phyloP scores from a whole-genome alignment of 2,329 filamentous ascomycete species.

The Dendrostoma leiphaemia region DNA sequence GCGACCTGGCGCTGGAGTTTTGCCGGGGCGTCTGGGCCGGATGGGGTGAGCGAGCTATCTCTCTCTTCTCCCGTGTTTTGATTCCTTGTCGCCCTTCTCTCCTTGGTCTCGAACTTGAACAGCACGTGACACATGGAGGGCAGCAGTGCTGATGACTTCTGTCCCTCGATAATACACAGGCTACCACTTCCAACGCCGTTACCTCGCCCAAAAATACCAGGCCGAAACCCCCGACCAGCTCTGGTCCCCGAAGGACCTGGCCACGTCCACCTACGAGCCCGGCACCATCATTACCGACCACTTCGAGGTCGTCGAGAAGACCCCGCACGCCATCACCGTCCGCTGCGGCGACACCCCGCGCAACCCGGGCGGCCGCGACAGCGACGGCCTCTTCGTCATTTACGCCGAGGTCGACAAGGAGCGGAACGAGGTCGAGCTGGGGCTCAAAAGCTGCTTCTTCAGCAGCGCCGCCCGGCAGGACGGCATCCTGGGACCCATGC shows the following conservation, averaged over 20 bases:
- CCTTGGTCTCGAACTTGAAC: no score
- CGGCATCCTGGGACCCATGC: constrained; percentile 33
- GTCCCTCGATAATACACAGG: constrained; percentile 33
- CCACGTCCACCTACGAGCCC: constrained; percentile 54
- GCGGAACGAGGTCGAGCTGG: constrained; percentile 59
- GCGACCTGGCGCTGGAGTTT: constrained; percentile 60
- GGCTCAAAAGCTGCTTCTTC: constrained; percentile 64
- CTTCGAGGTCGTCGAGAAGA: constrained; percentile 69
- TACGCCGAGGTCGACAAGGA: constrained; percentile 58
- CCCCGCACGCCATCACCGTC: constrained; percentile 56
- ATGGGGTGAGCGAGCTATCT: constrained; percentile 60
- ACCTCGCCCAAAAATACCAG: constrained; percentile 58
- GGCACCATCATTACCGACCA: constrained; percentile 68
- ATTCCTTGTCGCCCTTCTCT: not conserved
- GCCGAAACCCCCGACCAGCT: constrained; percentile 57
- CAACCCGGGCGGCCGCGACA: constrained; percentile 51
- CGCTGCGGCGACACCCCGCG: constrained; percentile 66
- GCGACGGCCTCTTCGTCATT: constrained; percentile 68
- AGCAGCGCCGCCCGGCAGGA: constrained; percentile 35
- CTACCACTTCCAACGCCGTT: constrained; percentile 57
- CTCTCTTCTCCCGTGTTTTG: constrained; percentile 8
- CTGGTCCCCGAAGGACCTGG: constrained; percentile 57
- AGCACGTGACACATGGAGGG: no score
- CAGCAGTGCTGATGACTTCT: constrained; percentile 2
- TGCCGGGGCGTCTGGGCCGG: constrained; percentile 67